Base-by-base conservation (phyloP, 768 basidiomycete genomes). In the Lactarius sp. region DNA sequence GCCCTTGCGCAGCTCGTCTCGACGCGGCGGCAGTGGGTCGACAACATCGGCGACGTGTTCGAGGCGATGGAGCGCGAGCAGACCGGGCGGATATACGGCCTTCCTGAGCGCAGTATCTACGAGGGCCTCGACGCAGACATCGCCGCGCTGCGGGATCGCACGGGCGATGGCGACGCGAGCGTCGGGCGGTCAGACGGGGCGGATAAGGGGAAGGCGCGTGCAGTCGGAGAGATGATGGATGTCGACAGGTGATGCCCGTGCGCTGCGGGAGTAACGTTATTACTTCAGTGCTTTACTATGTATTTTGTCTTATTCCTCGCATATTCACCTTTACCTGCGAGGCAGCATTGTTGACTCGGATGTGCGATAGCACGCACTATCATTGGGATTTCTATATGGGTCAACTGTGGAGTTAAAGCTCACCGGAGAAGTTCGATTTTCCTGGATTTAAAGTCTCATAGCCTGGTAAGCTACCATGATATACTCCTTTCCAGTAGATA, bases 11-110 rank as follows among this genome's bases (percentile, higher is more conserved):
- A 86, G 62, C 79, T 94, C 34, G 85, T 98, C 16, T 83, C 84
- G 68, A 89, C 87, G 65, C 79, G 96, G 44, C 77, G 85, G 68
- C 79, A 86, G 68, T 94, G 93, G 86, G 87, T 93, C 22, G 83
- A 89, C 55, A 78, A 75, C 42, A 83, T 98, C 6, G 92, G 91
- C 9, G 75, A 76, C 6, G 80, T 88, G 62, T 93, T 98, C 69
- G 86, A 88, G 36, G 78, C 83, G 75, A 87, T 88, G 80, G 86
- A 90, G 76, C 73, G 73, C 69, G 79, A 80, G 64, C 60, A 67
- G 41, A 86, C 87, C 0, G 88, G 92, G 53, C 76, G 86, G 68
- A 85, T 90, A 70, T 90, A 82, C 77, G 91, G 89, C n/a, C 77
- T 94, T 18, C 92, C 93, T 2, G 74, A 78, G 73, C 79, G 75